Evolutionary conservation across 495 filamentous ascomycete genomes (phyloP), one percentile per base, ranked within the genome.

Genomic region (Neurospora sp.): DNA sequence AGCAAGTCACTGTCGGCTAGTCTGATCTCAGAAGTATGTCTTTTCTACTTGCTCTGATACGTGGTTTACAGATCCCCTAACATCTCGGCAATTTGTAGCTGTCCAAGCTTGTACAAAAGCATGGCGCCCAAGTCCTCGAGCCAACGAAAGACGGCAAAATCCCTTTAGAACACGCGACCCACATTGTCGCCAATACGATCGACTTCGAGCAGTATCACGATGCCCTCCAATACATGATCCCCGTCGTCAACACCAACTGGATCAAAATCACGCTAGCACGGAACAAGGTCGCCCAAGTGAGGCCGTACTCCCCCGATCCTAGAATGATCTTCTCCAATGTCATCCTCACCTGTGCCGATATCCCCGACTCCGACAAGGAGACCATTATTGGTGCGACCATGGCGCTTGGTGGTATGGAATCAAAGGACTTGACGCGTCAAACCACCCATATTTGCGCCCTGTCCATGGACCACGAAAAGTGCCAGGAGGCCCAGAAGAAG

Each of bases 381-480:
- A 91, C 93, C 0, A 97, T 99, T 71, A 89, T 91, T 69, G 96
- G 94, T 3, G 96, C 93, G 5, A 92, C 97, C 5, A 81, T 96
- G 73, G 95, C 96, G 0, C 91, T 96, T 82, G 96, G 96, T 39
- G 96, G 96, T 47, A 86, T 92, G 78, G 92, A 94, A 76, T 90
- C 89, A 22, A 86, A 87, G 71, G 83, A 86, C 47, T 77, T 97
- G 20, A 90, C 90, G 9, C 91, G 88, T 59, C 76, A 89, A 76
- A 91, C 91, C 8, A 99, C 96, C 2, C 96, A 99, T 81, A 85
- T 98, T 73, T 93, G 97, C 41, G 94, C 96, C 7, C 81, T 97
- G 75, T 91, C 90, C 4, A 82, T 91, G 79, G 91, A 94, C 72
- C 83, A 89, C 78, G 83, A 83, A 3, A 96, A 94, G 80, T 94